Percentiles rank a stretch among this genome's conserved stretches.
These are phyloP conservation scores for Anthracocystis walkeri DNA, from an alignment of 1,284 basidiomycete genomes.

Conservation along the genomic window DNA sequence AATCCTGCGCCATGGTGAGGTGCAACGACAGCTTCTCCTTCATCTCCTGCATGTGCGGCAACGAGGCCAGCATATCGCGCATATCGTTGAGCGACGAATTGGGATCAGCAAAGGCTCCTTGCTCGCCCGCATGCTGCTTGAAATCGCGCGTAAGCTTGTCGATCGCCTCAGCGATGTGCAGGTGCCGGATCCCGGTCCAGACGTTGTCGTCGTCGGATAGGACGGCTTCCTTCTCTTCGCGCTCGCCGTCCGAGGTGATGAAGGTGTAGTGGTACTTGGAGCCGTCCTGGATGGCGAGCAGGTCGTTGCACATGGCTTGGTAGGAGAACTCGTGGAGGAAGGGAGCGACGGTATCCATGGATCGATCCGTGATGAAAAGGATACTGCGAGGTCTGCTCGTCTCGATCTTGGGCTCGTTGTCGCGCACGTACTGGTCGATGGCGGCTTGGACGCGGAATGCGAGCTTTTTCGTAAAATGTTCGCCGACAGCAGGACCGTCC, in stretches of 20 bases:
- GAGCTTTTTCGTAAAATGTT: conserved; percentile 63
- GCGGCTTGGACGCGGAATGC: conserved; percentile 58
- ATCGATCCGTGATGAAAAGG: conserved; percentile 91
- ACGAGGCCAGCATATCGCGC: conserved; percentile 96
- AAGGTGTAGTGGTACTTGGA: conserved; percentile 81
- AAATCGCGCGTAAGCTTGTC: conserved; percentile 96
- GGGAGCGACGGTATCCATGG: conserved; percentile 91
- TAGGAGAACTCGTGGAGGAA: conserved; percentile 98
- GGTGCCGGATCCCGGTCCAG: conserved; percentile 91
- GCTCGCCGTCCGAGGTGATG: conserved; percentile 73
- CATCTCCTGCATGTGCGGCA: conserved; percentile 95
- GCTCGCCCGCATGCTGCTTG: conserved; percentile 90
- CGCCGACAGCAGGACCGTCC: conserved; percentile 24
- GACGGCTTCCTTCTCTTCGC: conserved; percentile 86
- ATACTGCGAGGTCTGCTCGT: conserved; percentile 80
- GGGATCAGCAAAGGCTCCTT: conserved; percentile 80
- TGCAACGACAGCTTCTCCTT: conserved; percentile 97
- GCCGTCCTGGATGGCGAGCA: conserved; percentile 85
- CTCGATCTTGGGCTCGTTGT: conserved; percentile 75
- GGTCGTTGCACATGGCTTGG: conserved; percentile 97
- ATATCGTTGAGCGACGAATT: conserved; percentile 92
- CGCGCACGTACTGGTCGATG: conserved; percentile 54
- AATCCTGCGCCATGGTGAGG: conserved; percentile 96
- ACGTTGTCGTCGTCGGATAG: conserved; percentile 88
- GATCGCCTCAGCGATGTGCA: conserved; percentile 98